A percentile compares a stretch with the other conserved stretches of the same genome.
Evolutionary conservation across 1,284 basidiomycete species (phyloP).

Genomic region (Puccinia polysora): DNA sequence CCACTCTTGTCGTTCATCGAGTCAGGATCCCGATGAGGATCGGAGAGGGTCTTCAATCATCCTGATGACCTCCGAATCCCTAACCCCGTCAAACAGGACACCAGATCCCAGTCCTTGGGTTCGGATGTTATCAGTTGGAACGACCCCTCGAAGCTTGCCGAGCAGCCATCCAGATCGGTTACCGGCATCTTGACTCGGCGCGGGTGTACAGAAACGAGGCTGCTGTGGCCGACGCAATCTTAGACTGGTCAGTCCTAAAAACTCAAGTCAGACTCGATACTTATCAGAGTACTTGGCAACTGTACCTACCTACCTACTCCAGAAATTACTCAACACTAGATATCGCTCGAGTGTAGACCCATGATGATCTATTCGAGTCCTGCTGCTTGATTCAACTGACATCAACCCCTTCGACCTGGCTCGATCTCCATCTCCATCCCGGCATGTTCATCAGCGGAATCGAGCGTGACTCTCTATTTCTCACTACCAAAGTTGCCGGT

Average conservation of each 20-base stretch:
- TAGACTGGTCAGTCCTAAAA: slow-evolving; percentile 50
- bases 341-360: too few species aligned
- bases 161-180: slow-evolving; percentile 64
- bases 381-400: too few species aligned
- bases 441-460: too few species aligned
- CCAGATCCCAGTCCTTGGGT: slow-evolving; percentile 68
- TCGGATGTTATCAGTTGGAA: slow-evolving; percentile 69
- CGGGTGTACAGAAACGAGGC: slow-evolving; percentile 71
- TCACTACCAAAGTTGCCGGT: slow-evolving; percentile 56
- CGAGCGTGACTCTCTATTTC: slow-evolving; percentile 61
- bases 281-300: too few species aligned
- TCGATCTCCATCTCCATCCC: too few species aligned
- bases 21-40: too few species aligned
- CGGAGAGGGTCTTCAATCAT: background rate
- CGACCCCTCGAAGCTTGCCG: slow-evolving; percentile 72
- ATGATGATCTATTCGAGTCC: too few species aligned
- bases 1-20: too few species aligned
- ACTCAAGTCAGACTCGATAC: too few species aligned
- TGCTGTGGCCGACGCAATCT: slow-evolving; percentile 60
- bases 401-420: too few species aligned
- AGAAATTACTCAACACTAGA: slow-evolving; percentile 48
- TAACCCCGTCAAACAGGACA: slow-evolving; percentile 41
- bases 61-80: too few species aligned
- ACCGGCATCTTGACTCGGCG: slow-evolving; percentile 55
- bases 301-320: background rate